Conservation (phyloP, 768 basidiomycete species). For the Mycena venus region DNA sequence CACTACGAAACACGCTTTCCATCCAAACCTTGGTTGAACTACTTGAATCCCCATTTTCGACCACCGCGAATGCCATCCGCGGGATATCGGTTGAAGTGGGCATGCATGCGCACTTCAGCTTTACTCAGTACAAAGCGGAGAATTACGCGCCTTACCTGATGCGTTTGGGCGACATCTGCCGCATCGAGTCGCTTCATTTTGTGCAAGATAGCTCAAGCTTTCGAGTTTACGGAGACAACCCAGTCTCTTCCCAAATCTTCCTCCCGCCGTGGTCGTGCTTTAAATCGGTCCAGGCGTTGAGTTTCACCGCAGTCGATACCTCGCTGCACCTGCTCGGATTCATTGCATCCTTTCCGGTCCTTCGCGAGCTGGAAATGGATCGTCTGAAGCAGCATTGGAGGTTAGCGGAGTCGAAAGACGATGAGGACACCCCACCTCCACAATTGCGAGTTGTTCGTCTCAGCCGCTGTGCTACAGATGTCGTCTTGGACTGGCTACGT, state of each 20-base stretch:
- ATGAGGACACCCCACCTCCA: not conserved
- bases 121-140: not conserved
- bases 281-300: not conserved
- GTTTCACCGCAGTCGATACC: not conserved
- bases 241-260: not conserved
- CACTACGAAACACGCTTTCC: not conserved
- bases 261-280: not conserved
- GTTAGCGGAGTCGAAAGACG: too few species aligned
- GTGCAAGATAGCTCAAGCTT: not conserved
- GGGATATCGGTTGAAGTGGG: not conserved
- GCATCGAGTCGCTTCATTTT: not conserved
- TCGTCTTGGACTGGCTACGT: not conserved
- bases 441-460: not conserved
- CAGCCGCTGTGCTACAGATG: not conserved
- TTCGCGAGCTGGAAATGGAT: conserved; percentile 1
- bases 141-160: not conserved
- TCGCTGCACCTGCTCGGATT: not conserved
- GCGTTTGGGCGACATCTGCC: not conserved
- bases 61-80: not conserved
- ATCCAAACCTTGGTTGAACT: conserved; percentile 3
- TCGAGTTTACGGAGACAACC: not conserved
- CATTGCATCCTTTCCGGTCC: conserved; percentile 2
- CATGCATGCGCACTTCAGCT: not conserved
- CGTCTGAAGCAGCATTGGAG: too few species aligned
- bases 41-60: conserved; percentile 3